Evolutionary conservation across 2,329 filamentous ascomycete genomes (phyloP).

Genomic region (Diplodia corticola): DNA sequence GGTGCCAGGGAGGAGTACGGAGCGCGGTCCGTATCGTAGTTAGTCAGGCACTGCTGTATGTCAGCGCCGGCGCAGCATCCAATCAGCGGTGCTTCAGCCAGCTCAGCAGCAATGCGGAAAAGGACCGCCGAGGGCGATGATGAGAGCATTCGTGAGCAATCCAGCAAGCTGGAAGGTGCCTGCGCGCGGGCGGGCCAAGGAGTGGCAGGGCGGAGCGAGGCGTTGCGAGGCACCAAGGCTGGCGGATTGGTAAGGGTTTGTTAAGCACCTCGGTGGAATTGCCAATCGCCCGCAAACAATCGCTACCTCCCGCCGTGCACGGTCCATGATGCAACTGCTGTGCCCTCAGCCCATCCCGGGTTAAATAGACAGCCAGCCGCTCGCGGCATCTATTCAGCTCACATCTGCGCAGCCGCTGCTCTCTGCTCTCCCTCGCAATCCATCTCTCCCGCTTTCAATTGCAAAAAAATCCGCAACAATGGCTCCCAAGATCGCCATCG

Average conservation of each 20-base stretch:
- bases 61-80: no score
- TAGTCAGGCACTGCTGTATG: neutral
- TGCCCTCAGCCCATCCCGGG: neutral
- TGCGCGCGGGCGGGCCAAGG: neutral
- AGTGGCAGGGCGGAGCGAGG: neutral
- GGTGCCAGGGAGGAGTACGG: neutral
- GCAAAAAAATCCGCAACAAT: slow-evolving; percentile 49
- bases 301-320: neutral
- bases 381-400: neutral
- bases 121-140: neutral
- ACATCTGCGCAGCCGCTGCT: neutral
- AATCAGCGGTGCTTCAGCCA: neutral
- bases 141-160: no score
- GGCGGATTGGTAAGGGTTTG: slow-evolving; percentile 24
- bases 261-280: slow-evolving; percentile 20
- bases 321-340: slow-evolving; percentile 4
- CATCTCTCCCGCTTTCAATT: neutral
- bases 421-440: neutral
- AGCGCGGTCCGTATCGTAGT: neutral
- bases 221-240: neutral
- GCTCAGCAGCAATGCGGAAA: neutral
- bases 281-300: slow-evolving; percentile 7
- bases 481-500: slow-evolving; percentile 89
- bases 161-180: no score
- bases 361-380: slow-evolving; percentile 12